phyloP scores from a whole-genome alignment of 768 basidiomycete species.

The Trametopsis cervina region DNA sequence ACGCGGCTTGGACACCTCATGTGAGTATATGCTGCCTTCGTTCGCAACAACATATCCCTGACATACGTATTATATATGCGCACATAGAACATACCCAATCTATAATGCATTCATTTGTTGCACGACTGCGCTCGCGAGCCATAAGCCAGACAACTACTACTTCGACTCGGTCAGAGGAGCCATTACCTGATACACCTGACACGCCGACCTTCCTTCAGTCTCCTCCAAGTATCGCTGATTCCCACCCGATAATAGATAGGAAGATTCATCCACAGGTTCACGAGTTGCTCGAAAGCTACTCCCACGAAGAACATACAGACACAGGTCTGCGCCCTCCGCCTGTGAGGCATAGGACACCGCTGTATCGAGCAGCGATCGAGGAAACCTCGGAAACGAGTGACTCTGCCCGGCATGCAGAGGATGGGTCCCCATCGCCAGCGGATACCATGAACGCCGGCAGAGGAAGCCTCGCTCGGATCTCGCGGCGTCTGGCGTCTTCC shows the following conservation, averaged over 20 bases:
- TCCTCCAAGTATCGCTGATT: not conserved
- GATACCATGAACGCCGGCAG: not conserved
- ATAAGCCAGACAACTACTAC: slow-evolving; percentile 13
- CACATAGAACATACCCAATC: too few relatives aligned
- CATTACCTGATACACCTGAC: not conserved
- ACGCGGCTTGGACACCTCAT: too few relatives aligned
- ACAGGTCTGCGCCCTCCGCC: slow-evolving; percentile 9
- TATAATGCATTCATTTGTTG: slow-evolving; percentile 22
- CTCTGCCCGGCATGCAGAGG: not conserved
- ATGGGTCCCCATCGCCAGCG: not conserved
- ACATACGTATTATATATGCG: too few relatives aligned
- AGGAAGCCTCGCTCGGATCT: slow-evolving; percentile 4
- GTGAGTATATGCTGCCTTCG: too few relatives aligned
- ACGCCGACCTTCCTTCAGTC: not conserved
- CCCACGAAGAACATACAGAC: not conserved
- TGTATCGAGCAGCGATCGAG: too few relatives aligned
- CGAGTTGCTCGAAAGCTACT: slow-evolving; percentile 11
- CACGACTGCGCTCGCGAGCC: slow-evolving; percentile 19
- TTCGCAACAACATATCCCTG: too few relatives aligned
- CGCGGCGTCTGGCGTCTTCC: slow-evolving; percentile 1
- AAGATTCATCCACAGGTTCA: slow-evolving; percentile 9
- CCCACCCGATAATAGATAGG: slow-evolving; percentile 1
- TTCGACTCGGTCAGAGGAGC: slow-evolving; percentile 2
- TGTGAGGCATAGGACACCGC: not conserved
- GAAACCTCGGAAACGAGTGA: not conserved